phyloP scores from a whole-genome alignment of 1,139 yeast genomes.

The Pichia sp. region DNA sequence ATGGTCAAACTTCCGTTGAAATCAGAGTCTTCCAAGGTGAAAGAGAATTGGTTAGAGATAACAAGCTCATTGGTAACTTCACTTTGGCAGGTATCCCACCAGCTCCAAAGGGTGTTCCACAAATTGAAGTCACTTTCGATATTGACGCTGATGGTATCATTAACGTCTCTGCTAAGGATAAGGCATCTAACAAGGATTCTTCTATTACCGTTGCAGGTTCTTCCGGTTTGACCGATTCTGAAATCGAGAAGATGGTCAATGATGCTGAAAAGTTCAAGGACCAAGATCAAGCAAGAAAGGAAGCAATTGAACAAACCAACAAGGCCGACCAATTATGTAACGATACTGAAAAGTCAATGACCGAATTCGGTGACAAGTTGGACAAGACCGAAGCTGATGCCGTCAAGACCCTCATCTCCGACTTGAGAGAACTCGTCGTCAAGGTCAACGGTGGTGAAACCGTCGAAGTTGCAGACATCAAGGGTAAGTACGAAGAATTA shows the following conservation, averaged over 20 bases:
- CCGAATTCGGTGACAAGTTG: slow-evolving; percentile 90
- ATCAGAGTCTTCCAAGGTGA: slow-evolving; percentile 99
- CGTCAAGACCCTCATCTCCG: slow-evolving; percentile 68
- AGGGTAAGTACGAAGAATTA: slow-evolving; percentile 90
- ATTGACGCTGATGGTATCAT: slow-evolving; percentile 98
- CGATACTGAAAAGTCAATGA: slow-evolving; percentile 91
- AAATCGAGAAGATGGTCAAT: slow-evolving; percentile 96
- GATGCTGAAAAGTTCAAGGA: slow-evolving; percentile 98
- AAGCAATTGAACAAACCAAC: slow-evolving; percentile 92
- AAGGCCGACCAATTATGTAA: slow-evolving; percentile 95
- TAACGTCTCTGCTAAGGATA: slow-evolving; percentile 97
- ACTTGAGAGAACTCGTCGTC: slow-evolving; percentile 84
- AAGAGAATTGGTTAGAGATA: slow-evolving; percentile 98
- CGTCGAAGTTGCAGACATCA: slow-evolving; percentile 75
- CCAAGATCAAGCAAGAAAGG: slow-evolving; percentile 87
- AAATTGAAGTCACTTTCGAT: slow-evolving; percentile 96
- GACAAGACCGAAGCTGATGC: slow-evolving; percentile 83
- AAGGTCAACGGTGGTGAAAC: slow-evolving; percentile 91
- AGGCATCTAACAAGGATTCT: slow-evolving; percentile 97
- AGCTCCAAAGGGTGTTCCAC: slow-evolving; percentile 99
- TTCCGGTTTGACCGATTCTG: slow-evolving; percentile 92
- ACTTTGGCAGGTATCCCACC: slow-evolving; percentile 96
- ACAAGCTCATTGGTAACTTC: slow-evolving; percentile 97
- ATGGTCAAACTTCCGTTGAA: slow-evolving; percentile 98
- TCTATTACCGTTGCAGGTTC: slow-evolving; percentile 99